These are phyloP conservation scores for Ogataea hybrid DNA, from an alignment of 1,139 yeast genomes.

Conservation along the genomic window DNA sequence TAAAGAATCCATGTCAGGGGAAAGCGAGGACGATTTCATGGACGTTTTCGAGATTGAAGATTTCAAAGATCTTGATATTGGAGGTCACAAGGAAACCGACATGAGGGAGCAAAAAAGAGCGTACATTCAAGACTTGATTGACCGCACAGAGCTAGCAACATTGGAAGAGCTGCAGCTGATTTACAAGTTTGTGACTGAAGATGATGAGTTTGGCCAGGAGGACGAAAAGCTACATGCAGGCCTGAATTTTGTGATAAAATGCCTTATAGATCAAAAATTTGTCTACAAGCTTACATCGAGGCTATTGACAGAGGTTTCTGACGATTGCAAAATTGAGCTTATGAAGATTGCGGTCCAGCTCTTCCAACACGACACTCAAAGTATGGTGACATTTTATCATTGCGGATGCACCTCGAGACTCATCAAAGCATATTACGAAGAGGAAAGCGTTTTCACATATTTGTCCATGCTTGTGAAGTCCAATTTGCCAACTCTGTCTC, in stretches of 20 bases:
- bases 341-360: conserved; percentile 14
- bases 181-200: conserved; percentile 11
- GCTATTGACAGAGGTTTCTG: conserved; percentile 14
- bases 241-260: conserved; percentile 7
- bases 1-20: conserved; percentile 14
- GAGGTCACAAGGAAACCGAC: neutral
- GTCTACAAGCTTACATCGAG: conserved; percentile 8
- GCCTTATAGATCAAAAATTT: conserved; percentile 8
- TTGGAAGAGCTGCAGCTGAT: conserved; percentile 14
- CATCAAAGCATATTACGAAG: conserved; percentile 8
- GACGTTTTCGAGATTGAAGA: conserved; percentile 14
- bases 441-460: conserved; percentile 10
- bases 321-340: conserved; percentile 16
- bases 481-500: conserved; percentile 46
- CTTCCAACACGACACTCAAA: conserved; percentile 13
- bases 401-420: conserved; percentile 16
- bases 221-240: conserved; percentile 2
- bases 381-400: conserved; percentile 15
- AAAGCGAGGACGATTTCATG: conserved; percentile 15
- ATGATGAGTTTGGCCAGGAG: conserved; percentile 8
- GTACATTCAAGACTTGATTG: conserved; percentile 9
- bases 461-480: conserved; percentile 28
- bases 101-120: conserved; percentile 11
- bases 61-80: conserved; percentile 8
- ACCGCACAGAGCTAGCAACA: conserved; percentile 8